Percentiles rank a stretch among this genome's conserved stretches.
phyloP scores from a whole-genome alignment of 208 protist species.

The Vickermania spadyakhi region DNA sequence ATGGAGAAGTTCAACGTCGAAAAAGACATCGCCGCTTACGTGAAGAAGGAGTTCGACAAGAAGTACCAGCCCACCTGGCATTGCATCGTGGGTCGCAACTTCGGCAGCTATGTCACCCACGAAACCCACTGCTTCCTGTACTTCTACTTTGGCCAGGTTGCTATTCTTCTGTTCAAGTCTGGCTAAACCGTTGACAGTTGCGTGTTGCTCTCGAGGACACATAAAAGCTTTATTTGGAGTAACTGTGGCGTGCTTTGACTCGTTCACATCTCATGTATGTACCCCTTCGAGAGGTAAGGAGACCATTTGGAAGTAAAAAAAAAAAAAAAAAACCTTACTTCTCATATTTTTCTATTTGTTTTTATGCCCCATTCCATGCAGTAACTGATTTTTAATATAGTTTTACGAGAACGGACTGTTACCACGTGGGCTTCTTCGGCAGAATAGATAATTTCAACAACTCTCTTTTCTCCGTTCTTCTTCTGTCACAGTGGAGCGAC shows the following conservation, averaged over 20 bases:
- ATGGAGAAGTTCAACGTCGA: conserved; percentile 99
- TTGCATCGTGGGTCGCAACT: conserved; percentile 99
- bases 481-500: no score
- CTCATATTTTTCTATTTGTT: conserved; percentile 9
- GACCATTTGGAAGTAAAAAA: conserved; percentile 5
- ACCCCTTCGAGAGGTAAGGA: background rate
- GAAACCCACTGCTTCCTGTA: conserved; percentile 99
- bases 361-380: no score
- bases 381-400: no score
- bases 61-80: conserved; percentile 99
- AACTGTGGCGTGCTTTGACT: background rate
- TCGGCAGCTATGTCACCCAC: conserved; percentile 99
- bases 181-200: conserved; percentile 32
- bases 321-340: conserved; percentile 1
- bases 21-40: conserved; percentile 99
- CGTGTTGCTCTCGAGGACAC: background rate
- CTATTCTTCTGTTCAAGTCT: conserved; percentile 97
- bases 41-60: conserved; percentile 99
- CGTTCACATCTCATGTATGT: background rate
- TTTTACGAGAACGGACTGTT: no score
- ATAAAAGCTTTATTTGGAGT: background rate
- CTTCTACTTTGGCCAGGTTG: conserved; percentile 99
- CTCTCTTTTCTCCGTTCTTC: no score
- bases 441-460: no score
- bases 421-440: no score